Evolutionary conservation across 2,329 filamentous ascomycete genomes (phyloP), one percentile per base, ranked within the genome.

Genomic region (Tothia fuscella): DNA sequence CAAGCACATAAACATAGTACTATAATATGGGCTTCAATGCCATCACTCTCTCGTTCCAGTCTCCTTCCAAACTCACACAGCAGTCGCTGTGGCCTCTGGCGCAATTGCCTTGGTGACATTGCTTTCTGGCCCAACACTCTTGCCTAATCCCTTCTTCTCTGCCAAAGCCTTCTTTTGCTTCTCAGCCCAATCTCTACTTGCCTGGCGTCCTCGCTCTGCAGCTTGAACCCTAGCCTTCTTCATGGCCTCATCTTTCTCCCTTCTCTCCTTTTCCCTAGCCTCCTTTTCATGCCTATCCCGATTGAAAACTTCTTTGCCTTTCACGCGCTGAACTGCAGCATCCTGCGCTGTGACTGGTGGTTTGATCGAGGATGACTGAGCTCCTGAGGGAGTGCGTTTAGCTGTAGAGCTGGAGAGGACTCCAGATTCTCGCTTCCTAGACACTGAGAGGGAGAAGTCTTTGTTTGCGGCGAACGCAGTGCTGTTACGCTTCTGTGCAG

Each of bases 171-270:
- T 61, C 56, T 57, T 59, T 56, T 54, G 62, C 56, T 61, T 65
- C 54, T 67, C 65, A 4, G 67, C 67, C 67, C 67, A 71, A 51
- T 68, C 65, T 9, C 66, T 49, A 49, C 61, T 65, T 28, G 60
- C 55, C 30, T 58, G 56, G 13, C 67, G 50, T 1, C 65, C 60
- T 4, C 65, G 49, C 52, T 68, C 66, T 0, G 66, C 62, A 5
- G 67, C 67, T 22, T 62, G 62, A 2, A 58, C 61, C 24, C 67
- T 53, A 17, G 67, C 67, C 46, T 57, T 59, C 52, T 62, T 65
- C 0, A 65, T 63, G 3, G 65, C 65, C 13, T 68, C 66, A 46
- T 69, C 67, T 47, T 68, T 69, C 38, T 64, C 64, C 13, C 48
- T 56, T 42, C 62, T 57, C 47, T 63, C 59, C 38, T 54, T 53